phyloP scores from a whole-genome alignment of 345 rosid species.

The Salix purpurea region DNA sequence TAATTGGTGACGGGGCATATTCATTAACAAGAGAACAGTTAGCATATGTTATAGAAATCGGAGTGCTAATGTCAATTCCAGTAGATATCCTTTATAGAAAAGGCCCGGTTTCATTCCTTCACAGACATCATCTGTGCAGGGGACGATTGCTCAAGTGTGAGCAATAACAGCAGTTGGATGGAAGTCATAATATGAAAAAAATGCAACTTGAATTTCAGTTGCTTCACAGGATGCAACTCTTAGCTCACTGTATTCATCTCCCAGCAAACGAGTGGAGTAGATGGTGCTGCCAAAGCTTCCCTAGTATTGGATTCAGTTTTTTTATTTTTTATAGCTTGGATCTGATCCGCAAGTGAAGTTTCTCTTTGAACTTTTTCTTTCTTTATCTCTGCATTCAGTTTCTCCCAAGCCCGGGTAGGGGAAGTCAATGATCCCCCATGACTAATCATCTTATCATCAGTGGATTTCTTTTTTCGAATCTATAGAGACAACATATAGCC shows the following conservation, averaged over 20 bases:
- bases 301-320: conserved; percentile 24
- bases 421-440: conserved; percentile 28
- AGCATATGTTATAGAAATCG: not conserved
- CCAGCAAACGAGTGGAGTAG: conserved; percentile 4
- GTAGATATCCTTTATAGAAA: not conserved
- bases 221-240: not conserved
- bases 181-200: not conserved
- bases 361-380: conserved; percentile 47
- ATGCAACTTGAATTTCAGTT: not conserved
- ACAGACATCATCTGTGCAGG: not conserved
- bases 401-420: conserved; percentile 47
- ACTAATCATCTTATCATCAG: conserved; percentile 24
- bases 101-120: not conserved
- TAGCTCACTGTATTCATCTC: not conserved
- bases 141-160: not conserved
- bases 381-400: conserved; percentile 50
- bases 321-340: conserved; percentile 61
- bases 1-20: no score
- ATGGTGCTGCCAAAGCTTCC: conserved; percentile 26
- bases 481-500: conserved; percentile 18
- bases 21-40: no score
- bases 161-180: not conserved
- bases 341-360: conserved; percentile 79
- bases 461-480: conserved; percentile 61
- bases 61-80: not conserved